Conservation (phyloP, 179 eudicot species). For the Carnegiea gigantea region DNA sequence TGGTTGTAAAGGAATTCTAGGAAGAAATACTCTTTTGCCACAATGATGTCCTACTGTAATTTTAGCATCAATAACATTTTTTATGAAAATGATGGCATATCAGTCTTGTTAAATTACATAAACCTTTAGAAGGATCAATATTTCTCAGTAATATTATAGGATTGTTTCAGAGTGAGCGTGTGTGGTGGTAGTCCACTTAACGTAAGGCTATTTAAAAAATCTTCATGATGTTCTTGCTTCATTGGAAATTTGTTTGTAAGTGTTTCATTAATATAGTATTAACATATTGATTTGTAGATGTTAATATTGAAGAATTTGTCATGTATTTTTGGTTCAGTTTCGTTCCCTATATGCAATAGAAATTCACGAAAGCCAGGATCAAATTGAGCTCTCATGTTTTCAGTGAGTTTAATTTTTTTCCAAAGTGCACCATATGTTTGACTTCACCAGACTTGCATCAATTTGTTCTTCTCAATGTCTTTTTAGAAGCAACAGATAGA, state of each 20-base stretch:
- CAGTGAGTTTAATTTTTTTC: neutral
- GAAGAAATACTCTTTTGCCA: constrained; percentile 5
- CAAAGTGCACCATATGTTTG: neutral
- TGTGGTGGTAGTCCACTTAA: neutral
- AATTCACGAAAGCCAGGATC: neutral
- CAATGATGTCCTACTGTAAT: neutral
- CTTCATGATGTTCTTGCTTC: constrained; percentile 2
- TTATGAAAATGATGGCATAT: neutral
- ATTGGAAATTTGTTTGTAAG: neutral
- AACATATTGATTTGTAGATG: neutral
- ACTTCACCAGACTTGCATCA: neutral
- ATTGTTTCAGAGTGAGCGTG: neutral
- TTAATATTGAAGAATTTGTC: constrained; percentile 2
- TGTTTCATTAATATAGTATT: neutral
- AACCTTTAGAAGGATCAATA: neutral
- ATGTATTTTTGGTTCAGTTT: neutral
- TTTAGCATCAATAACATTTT: constrained; percentile 9
- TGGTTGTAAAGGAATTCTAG: constrained; percentile 8
- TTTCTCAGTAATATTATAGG: neutral
- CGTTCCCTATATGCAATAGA: neutral
- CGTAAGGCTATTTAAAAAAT: constrained; percentile 6
- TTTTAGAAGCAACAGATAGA: neutral
- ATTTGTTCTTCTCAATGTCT: neutral
- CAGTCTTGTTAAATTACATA: neutral
- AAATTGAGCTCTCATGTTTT: neutral